Percentiles rank a stretch among this genome's conserved stretches.
phyloP scores from a whole-genome alignment of 1,284 basidiomycete genomes.

The Leccinum fuscescens region DNA sequence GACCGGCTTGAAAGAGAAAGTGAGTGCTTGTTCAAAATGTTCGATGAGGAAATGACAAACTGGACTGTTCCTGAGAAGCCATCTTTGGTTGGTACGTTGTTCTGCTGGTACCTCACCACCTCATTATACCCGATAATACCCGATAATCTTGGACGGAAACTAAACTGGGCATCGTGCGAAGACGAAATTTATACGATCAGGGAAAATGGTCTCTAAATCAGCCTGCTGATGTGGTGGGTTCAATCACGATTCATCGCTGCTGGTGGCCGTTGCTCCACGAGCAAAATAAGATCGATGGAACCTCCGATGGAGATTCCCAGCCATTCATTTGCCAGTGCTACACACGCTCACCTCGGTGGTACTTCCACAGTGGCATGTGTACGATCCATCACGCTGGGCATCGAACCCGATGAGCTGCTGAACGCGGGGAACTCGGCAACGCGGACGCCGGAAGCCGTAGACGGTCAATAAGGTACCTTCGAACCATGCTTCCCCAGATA shows the following conservation, averaged over 20 bases:
- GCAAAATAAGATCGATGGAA: background rate
- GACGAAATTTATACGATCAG: background rate
- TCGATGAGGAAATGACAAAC: too few relatives aligned
- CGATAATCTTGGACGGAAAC: too few relatives aligned
- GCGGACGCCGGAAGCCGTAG: background rate
- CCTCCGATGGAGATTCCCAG: background rate
- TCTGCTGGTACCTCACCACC: too few relatives aligned
- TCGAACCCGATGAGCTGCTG: background rate
- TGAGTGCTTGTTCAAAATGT: too few relatives aligned
- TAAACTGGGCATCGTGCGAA: background rate
- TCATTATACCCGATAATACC: too few relatives aligned
- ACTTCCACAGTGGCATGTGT: background rate
- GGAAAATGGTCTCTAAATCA: background rate
- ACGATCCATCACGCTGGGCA: background rate
- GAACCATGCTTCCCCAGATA: background rate
- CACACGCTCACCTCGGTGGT: too few relatives aligned
- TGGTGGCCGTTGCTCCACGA: background rate
- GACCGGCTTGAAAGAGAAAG: too few relatives aligned
- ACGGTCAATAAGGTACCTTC: background rate
- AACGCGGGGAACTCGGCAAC: background rate
- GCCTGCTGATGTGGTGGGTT: background rate
- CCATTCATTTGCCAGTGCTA: background rate
- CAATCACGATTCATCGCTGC: background rate
- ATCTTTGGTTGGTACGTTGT: too few relatives aligned
- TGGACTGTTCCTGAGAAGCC: too few relatives aligned